Conservation (phyloP, 2,329 filamentous ascomycete species). For the Aspergillus fumigatiaffinis region DNA sequence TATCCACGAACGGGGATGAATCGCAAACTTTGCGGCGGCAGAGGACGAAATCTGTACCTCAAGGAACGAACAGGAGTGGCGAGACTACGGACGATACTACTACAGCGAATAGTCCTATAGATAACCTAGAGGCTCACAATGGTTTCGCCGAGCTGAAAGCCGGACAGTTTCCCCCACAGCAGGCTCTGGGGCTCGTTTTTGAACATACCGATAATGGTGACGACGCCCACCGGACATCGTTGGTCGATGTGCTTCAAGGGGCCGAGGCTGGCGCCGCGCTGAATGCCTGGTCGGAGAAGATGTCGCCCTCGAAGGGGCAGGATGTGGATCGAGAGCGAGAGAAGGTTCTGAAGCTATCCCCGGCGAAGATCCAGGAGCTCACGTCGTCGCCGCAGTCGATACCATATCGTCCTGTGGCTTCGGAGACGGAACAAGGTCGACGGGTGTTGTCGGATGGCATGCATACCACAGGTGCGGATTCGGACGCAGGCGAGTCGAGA, state of each 20-base stretch:
- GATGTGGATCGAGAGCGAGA: conserved; percentile 1
- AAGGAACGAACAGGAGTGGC: background rate
- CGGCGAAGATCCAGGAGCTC: conserved; percentile 52
- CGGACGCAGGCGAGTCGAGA: background rate
- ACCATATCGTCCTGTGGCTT: conserved; percentile 42
- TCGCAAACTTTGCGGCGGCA: background rate
- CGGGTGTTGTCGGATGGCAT: conserved; percentile 20
- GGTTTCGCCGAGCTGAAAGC: background rate
- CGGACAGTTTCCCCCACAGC: background rate
- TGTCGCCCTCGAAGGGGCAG: conserved; percentile 17
- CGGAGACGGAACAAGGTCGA: conserved; percentile 18
- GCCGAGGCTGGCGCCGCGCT: conserved; percentile 19
- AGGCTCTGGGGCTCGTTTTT: conserved; percentile 17
- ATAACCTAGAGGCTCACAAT: background rate
- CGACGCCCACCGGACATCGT: conserved; percentile 13
- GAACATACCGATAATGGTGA: conserved; percentile 12
- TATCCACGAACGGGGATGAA: background rate
- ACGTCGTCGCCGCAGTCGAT: conserved; percentile 52
- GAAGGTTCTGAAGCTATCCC: conserved; percentile 49
- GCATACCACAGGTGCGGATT: conserved; percentile 9
- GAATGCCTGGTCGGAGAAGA: conserved; percentile 20
- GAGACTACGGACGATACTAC: background rate
- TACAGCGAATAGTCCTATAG: background rate
- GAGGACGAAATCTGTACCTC: background rate
- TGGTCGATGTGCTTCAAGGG: conserved; percentile 29